These are phyloP conservation scores for Arthonia radiata DNA, from an alignment of 495 filamentous ascomycete genomes.

Conservation along the genomic window DNA sequence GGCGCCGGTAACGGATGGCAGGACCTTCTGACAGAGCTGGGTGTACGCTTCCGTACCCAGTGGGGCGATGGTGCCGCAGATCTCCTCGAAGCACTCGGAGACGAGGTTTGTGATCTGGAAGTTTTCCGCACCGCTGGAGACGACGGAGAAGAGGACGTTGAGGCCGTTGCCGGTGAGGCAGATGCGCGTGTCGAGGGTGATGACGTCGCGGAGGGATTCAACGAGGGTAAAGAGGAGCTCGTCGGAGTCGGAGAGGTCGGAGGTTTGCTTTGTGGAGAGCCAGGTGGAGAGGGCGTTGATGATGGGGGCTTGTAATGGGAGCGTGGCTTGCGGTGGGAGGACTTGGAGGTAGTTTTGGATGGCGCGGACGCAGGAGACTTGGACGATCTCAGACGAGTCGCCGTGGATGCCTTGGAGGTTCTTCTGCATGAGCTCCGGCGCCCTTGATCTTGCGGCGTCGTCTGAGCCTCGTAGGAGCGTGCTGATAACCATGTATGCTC, in stretches of 20 bases:
- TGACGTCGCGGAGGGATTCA: conserved; percentile 64
- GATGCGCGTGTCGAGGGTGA: conserved; percentile 47
- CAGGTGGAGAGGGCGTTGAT: conserved; percentile 55
- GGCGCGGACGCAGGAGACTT: conserved; percentile 73
- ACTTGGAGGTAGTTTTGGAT: conserved; percentile 58
- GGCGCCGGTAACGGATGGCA: conserved; percentile 66
- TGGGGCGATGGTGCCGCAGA: conserved; percentile 40
- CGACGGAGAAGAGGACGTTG: conserved; percentile 71
- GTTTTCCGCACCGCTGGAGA: conserved; percentile 64
- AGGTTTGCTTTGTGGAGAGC: conserved; percentile 50
- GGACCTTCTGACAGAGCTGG: conserved; percentile 60
- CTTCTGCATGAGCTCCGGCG: conserved; percentile 40
- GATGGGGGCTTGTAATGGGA: conserved; percentile 43
- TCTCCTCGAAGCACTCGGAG: conserved; percentile 73
- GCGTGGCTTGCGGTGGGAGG: conserved; percentile 23
- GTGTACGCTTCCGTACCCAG: conserved; percentile 42
- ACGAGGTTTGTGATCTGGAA: conserved; percentile 66
- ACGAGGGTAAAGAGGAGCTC: conserved; percentile 77
- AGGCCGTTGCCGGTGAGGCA: conserved; percentile 42
- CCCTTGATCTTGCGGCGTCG: conserved; percentile 25
- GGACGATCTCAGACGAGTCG: conserved; percentile 65
- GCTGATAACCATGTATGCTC: conserved; percentile 66
- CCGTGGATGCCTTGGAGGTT: conserved; percentile 47
- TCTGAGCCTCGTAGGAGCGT: conserved; percentile 33
- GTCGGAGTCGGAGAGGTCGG: conserved; percentile 61